These are phyloP conservation scores for Persicaria maculosa DNA, from an alignment of 148 eudicot species.

Conservation along the genomic window DNA sequence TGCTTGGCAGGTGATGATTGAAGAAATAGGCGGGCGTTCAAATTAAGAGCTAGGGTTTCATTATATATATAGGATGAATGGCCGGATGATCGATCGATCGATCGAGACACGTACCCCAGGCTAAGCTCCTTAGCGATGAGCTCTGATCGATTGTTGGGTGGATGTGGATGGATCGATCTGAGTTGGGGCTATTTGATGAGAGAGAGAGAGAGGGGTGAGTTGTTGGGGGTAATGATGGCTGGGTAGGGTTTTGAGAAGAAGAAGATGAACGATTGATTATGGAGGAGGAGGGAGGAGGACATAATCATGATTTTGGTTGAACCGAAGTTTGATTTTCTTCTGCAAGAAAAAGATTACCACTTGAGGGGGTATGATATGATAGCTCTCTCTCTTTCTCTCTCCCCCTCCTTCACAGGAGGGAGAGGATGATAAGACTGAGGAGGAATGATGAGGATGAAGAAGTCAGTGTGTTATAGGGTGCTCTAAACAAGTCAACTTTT, in stretches of 20 bases:
- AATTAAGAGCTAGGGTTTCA: neutral
- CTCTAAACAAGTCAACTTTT: too few species aligned
- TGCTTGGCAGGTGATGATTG: too few species aligned
- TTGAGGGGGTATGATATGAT: neutral
- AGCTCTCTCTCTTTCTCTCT: neutral
- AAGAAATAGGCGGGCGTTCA: too few species aligned
- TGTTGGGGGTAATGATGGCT: neutral
- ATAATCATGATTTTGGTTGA: neutral
- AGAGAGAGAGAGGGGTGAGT: neutral
- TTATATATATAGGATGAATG: neutral
- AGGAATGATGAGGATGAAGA: neutral
- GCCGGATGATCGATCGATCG: too few species aligned
- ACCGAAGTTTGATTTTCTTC: too few species aligned
- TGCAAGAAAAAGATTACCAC: too few species aligned
- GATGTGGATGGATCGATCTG: too few species aligned
- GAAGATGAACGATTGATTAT: neutral
- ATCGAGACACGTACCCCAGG: too few species aligned
- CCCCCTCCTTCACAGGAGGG: too few species aligned
- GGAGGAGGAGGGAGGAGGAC: neutral
- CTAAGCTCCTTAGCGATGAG: too few species aligned
- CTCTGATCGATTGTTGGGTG: too few species aligned
- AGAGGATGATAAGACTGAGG: neutral
- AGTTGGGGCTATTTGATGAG: neutral
- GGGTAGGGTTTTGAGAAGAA: neutral
- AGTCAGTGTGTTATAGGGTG: neutral